Conservation (phyloP, 2,329 filamentous ascomycete genomes). For the Gaeumannomyces tritici region DNA sequence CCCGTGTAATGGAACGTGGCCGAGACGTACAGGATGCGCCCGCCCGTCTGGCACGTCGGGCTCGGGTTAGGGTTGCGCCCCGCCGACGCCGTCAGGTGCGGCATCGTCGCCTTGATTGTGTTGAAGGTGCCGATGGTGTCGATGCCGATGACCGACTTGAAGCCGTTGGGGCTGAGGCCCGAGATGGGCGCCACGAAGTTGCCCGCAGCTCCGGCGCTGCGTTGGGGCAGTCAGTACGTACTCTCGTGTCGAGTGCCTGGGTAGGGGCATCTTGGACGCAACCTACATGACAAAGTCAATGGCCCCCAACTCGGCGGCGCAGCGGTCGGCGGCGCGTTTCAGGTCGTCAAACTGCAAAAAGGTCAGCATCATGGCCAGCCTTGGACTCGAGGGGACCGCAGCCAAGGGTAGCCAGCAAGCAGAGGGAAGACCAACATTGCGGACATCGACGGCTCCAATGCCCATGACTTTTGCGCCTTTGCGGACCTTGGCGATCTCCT, state of each 20-base stretch:
- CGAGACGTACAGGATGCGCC: conserved; percentile 81
- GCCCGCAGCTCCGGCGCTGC: conserved; percentile 81
- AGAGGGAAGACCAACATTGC: conserved; percentile 42
- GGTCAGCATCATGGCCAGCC: background rate
- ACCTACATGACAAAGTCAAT: conserved; percentile 88
- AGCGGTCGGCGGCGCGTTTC: conserved; percentile 65
- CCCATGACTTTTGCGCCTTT: conserved; percentile 76
- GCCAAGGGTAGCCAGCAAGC: no score
- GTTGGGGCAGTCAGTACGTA: conserved; percentile 3
- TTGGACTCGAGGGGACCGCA: background rate
- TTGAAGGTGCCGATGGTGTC: conserved; percentile 92
- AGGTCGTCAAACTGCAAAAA: conserved; percentile 39
- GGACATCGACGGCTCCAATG: conserved; percentile 71
- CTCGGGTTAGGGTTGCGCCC: conserved; percentile 47
- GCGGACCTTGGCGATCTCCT: conserved; percentile 72
- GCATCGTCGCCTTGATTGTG: conserved; percentile 84
- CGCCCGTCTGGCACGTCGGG: conserved; percentile 58
- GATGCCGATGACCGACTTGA: conserved; percentile 94
- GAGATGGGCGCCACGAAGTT: conserved; percentile 88
- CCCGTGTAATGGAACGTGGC: conserved; percentile 89
- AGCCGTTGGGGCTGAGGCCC: conserved; percentile 75
- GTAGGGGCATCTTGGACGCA: no score
- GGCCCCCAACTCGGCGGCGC: conserved; percentile 70
- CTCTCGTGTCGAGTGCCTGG: background rate
- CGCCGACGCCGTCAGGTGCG: conserved; percentile 70